phyloP scores from a whole-genome alignment of 352 stramenopile species.

The Pythium oligandrum region DNA sequence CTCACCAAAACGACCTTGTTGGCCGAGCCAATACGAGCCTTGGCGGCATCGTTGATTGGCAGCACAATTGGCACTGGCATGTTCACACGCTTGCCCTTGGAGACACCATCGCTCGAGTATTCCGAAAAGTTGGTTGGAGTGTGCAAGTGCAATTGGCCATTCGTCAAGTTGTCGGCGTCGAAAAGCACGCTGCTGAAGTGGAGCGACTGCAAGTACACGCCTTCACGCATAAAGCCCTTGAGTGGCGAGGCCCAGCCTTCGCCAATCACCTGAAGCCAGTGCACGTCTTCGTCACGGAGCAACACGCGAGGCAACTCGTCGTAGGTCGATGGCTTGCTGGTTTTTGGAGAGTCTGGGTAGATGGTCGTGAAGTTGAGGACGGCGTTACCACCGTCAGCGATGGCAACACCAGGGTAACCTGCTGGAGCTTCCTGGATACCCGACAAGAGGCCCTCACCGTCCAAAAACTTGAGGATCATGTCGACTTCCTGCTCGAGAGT shows the following conservation, averaged over 20 bases:
- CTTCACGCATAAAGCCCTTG: constrained; percentile 97
- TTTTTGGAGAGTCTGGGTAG: constrained; percentile 45
- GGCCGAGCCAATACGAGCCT: constrained; percentile 79
- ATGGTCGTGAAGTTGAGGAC: constrained; percentile 50
- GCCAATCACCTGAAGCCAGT: constrained; percentile 97
- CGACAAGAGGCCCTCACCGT: constrained; percentile 56
- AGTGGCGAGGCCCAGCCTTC: constrained; percentile 96
- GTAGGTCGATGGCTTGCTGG: constrained; percentile 25
- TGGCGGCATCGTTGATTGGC: constrained; percentile 91
- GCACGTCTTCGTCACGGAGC: constrained; percentile 96
- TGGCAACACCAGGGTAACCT: constrained; percentile 64
- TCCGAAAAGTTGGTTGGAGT: constrained; percentile 90
- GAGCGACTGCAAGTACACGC: constrained; percentile 94
- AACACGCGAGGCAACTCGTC: constrained; percentile 88
- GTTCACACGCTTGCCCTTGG: constrained; percentile 86
- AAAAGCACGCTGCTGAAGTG: constrained; percentile 97
- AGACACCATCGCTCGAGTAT: constrained; percentile 82
- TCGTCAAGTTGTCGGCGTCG: constrained; percentile 95
- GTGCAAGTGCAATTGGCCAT: constrained; percentile 74
- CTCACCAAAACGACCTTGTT: constrained; percentile 91
- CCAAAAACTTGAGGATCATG: constrained; percentile 53
- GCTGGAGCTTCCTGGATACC: constrained; percentile 43
- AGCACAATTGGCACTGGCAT: constrained; percentile 98
- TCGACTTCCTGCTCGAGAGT: constrained; percentile 87
- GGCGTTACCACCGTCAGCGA: constrained; percentile 88